Base-by-base conservation (phyloP, 2,329 filamentous ascomycete species). In the Aspergillus calidoustus region DNA sequence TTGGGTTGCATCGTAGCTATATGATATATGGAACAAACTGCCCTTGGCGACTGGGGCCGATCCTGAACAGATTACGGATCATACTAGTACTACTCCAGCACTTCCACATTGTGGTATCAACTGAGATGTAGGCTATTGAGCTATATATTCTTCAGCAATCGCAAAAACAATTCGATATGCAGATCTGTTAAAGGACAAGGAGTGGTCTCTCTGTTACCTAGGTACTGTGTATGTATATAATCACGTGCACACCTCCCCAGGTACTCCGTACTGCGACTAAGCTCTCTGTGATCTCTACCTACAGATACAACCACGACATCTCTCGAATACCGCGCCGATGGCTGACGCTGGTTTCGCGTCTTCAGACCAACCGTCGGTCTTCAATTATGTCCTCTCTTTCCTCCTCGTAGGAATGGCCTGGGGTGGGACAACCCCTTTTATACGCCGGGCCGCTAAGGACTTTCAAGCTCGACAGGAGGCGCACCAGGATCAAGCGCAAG, bases 351-450 rank as follows among this genome's bases (percentile, higher is more conserved):
- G 74, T 43, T 63, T 68, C 22, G 61, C 70, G 15, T 55, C 71
- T 11, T 38, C 63, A 28, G 63, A 71, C 8, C 60, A 71, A 15
- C 75, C 77, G 30, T 79, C 80, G 6, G 68, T 77, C 66, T 83
- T 96, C 80, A 93, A 93, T 80, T 97, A 95, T 83, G 84, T 95
- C 65, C 83, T 94, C 62, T 92, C 91, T 69, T 97, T 97, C 82
- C 84, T 97, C 57, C 87, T 97, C 62, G 93, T 98, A 68, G 93
- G 93, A 57, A 82, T 95, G 25, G 93, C 92, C 68, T 98, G 94
- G 94, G 94, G 93, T 55, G 87, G 96, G 69, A 97, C 92, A 1
- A 96, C 92, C 22, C 89, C 90, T 59, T 97, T 98, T 81, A 96
- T 98, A 83, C 89, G 93, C 25, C 87, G 87, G 64, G 94, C 94